phyloP scores from a whole-genome alignment of 768 basidiomycete genomes.

The Hericium coralloides region DNA sequence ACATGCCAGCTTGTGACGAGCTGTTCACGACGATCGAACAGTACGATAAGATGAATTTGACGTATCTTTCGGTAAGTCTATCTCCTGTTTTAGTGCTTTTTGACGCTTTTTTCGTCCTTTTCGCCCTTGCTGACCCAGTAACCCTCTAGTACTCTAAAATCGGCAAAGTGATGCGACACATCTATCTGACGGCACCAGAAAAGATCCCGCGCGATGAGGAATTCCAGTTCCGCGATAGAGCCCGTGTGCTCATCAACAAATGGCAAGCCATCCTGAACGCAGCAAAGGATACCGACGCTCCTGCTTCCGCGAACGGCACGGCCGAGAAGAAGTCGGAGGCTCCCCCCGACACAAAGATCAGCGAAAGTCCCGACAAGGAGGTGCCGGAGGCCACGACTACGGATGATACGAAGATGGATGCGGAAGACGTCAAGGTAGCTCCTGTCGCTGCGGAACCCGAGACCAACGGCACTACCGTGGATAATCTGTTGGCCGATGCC shows the following conservation, averaged over 20 bases:
- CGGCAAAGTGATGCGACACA: constrained; percentile 85
- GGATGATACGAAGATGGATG: constrained; percentile 25
- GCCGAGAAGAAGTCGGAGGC: constrained; percentile 6
- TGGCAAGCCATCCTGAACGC: constrained; percentile 51
- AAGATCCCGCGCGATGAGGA: constrained; percentile 59
- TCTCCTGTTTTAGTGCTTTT: not conserved
- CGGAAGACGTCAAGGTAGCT: constrained; percentile 18
- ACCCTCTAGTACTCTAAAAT: constrained; percentile 66
- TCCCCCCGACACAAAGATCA: constrained; percentile 11
- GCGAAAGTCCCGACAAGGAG: constrained; percentile 11
- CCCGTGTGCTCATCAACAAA: constrained; percentile 57
- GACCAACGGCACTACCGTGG: constrained; percentile 11
- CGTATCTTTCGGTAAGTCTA: constrained; percentile 47
- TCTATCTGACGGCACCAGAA: constrained; percentile 44
- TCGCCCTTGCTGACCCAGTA: not conserved
- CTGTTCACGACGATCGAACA: constrained; percentile 71
- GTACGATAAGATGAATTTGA: constrained; percentile 69
- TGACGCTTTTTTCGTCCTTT: not conserved
- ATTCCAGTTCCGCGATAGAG: constrained; percentile 64
- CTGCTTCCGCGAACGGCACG: constrained; percentile 10
- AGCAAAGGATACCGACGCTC: constrained; percentile 14
- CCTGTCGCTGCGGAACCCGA: constrained; percentile 9
- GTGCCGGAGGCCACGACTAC: constrained; percentile 3
- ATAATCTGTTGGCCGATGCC: constrained; percentile 14
- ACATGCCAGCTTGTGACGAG: constrained; percentile 65